Base-by-base conservation (phyloP, 257 asterid species). In the Leptodermis oblonga region DNA sequence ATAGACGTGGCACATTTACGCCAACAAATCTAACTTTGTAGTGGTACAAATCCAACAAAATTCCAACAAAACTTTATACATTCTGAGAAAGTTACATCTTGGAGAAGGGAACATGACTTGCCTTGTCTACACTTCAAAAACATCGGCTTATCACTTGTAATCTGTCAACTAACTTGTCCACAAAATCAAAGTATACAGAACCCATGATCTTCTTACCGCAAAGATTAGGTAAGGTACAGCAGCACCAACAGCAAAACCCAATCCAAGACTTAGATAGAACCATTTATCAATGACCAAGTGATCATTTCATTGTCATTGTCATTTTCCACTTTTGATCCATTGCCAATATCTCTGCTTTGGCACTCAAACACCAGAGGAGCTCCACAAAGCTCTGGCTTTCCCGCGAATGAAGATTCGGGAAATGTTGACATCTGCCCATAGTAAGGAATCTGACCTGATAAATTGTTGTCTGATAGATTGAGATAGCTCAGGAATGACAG, bases 371-470 rank as follows among this genome's bases (percentile, higher is more conserved):
- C 22, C 9, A 86, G 75, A 17, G 82, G 90, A 53, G 80, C 73
- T 65, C 86, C 91, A 75, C 88, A 86, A 33, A 85, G 85, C 9
- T 70, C 68, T 0, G 75, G 68, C 46, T 86, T 86, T 17, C 84
- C 88, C 61, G 51, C 75, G 46, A 83, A 85, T 0, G 88, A 53
- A 43, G 63, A 52, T 14, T 66, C 70, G 4, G 61, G 64, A 67
- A 86, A 86, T n/a, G 92, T 86, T 60, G 77, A 69, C 76, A 86
- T 56, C 70, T 82, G 87, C 37, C 86, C 86, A 15, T 65, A 77
- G 18, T 14, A 68, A 31, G 92, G 90, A 62, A 86, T 78, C 80
- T 48, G 51, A 33, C 90, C 88, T n/a, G 83, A 82, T 12, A 86
- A 72, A 30, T 76, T 51, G 71, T 86, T 80, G 74, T 78, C 59